Evolutionary conservation across 768 basidiomycete species (phyloP), one percentile per base, ranked within the genome.

Genomic region (Psilocybe cubensis): DNA sequence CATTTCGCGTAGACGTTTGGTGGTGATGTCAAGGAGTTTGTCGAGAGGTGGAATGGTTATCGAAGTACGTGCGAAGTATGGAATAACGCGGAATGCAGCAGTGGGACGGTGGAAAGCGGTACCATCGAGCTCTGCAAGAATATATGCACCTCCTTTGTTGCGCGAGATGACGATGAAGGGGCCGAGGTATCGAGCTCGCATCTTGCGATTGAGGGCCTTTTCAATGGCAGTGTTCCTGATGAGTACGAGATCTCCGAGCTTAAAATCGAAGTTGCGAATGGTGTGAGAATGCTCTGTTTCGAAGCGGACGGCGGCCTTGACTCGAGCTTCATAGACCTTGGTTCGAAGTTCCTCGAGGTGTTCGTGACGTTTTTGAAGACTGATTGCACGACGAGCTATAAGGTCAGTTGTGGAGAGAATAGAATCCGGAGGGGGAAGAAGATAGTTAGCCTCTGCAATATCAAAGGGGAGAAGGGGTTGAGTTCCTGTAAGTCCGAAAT

Each of bases 191-290:
- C 63, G 44, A 3, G 69, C 65, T 2, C 51, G 56, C 12, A 61
- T 65, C 52, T 76, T 77, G 1, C 54, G 65, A 21, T 65, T 63
- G 2, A 72, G 55, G 0, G 69, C 58, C 12, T 58, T 67, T 42
- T 76, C 72, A 9, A 70, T 59, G 1, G 29, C 18, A 7, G 71
- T 72, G 47, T 79, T 77, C 4, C 68, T 52, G 1, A 74, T 64
- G 0, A 79, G 53, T 0, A 79, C 70, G 0, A 81, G 62, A 2
- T 69, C 69, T 12, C 76, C 75, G 0, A 52, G 54, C 20, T 61
- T 24, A 53, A 74, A 78, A 12, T 65, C 29, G 53, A 58, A 72
- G 23, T 72, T 54, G 6, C 52, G 41, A 20, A 76, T 72, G 0
- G 49, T 56, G n/a, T 56, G 8, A 1, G 41, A 46, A 46, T 71